Evolutionary conservation across 192 early-diverging fungal species (phyloP).

Genomic region (Coemansia sp.): DNA sequence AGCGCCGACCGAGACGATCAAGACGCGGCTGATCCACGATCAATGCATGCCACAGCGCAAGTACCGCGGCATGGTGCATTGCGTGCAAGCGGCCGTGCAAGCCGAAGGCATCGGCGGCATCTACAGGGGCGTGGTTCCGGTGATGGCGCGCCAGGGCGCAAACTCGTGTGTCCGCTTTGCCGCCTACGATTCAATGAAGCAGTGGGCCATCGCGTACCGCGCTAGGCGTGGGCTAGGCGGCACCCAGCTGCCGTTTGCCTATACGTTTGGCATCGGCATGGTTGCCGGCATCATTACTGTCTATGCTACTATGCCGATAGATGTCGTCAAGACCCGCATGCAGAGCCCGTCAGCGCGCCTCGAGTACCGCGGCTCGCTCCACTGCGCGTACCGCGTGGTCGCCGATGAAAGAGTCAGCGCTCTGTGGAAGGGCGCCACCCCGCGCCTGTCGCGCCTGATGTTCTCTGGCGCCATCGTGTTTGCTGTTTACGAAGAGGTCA

Average conservation of each 20-base stretch:
- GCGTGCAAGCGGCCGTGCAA: constrained; percentile 63
- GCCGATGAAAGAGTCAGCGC: constrained; percentile 76
- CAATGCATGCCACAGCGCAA: constrained; percentile 65
- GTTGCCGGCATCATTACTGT: constrained; percentile 90
- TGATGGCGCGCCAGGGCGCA: constrained; percentile 93
- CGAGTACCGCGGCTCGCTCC: constrained; percentile 69
- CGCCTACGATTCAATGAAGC: constrained; percentile 78
- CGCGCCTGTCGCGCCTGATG: constrained; percentile 77
- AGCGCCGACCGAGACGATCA: constrained; percentile 93
- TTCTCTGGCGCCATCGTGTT: constrained; percentile 56
- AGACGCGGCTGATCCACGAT: constrained; percentile 95
- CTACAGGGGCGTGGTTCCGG: constrained; percentile 87
- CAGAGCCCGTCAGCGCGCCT: constrained; percentile 73
- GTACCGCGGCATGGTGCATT: constrained; percentile 81
- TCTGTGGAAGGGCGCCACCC: constrained; percentile 95
- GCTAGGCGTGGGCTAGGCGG: neutral
- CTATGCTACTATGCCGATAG: constrained; percentile 94
- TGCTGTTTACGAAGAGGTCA: constrained; percentile 53
- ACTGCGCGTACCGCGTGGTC: constrained; percentile 71
- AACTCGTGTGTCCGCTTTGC: constrained; percentile 92
- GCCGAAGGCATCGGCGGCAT: constrained; percentile 77
- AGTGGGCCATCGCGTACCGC: constrained; percentile 19
- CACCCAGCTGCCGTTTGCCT: constrained; percentile 39
- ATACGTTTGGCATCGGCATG: constrained; percentile 75
- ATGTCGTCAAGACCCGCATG: constrained; percentile 97